These are phyloP conservation scores for Alternaria triticimaculans DNA, from an alignment of 2,329 filamentous ascomycete species.

Conservation along the genomic window DNA sequence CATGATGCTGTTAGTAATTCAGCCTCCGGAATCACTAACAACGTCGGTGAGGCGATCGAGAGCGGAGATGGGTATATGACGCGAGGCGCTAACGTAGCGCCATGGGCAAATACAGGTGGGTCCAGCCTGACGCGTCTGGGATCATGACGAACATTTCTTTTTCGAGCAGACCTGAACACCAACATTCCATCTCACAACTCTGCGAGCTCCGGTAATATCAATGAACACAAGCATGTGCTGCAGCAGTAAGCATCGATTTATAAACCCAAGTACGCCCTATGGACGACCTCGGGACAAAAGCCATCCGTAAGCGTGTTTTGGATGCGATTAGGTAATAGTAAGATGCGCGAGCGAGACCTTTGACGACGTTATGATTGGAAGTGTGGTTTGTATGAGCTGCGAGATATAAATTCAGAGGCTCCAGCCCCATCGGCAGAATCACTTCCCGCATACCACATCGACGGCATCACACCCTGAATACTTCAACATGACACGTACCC, in stretches of 20 bases:
- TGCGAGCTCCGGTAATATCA: not conserved
- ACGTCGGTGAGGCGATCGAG: not conserved
- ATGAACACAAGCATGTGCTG: not conserved
- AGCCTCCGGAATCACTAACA: not conserved
- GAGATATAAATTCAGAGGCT: too few species aligned
- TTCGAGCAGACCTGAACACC: not conserved
- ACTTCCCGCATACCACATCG: not conserved
- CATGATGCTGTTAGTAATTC: not conserved
- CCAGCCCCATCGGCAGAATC: too few species aligned
- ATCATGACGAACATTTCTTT: not conserved
- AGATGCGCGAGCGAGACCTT: not conserved
- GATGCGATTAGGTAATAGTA: not conserved
- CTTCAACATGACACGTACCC: constrained; percentile 26
- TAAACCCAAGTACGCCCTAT: not conserved
- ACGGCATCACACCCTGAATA: not conserved
- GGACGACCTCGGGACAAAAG: not conserved
- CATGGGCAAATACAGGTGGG: not conserved
- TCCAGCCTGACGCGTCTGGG: not conserved
- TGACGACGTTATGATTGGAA: not conserved
- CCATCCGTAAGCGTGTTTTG: not conserved
- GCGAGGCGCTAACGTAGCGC: not conserved
- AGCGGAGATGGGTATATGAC: not conserved
- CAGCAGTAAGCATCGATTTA: not conserved
- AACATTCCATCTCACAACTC: not conserved
- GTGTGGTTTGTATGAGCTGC: not conserved